Base-by-base conservation (phyloP, 306 rosid species). In the Heteromeles arbutifolia region DNA sequence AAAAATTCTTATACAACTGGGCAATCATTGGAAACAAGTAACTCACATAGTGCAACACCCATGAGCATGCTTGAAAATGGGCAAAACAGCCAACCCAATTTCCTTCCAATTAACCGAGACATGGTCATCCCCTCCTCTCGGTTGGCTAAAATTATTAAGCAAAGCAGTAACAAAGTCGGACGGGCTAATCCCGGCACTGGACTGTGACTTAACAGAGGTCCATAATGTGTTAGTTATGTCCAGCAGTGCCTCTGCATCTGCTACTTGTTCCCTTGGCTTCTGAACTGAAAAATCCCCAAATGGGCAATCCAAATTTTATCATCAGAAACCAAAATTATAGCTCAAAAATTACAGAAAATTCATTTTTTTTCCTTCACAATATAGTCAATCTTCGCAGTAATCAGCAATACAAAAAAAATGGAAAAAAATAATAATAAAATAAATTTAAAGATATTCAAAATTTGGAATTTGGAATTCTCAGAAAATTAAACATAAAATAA, bases 251-350 rank as follows among this genome's bases (percentile, higher is more conserved):
- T 91, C 96, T 0, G 96, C 97, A 74, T 94, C 98, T 6, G 96
- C 93, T 53, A 90, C 92, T 73, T 91, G 96, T 70, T 91, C 97
- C 58, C 97, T 83, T 1, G 98, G 97, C 82, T 86, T 90, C 85
- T 83, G 85, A 45, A 93, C 97, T 92, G 86, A 59, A 76, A 83
- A 29, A 37, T 32, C 1, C 34, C 34, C 63, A 61, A 25, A 29
- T 6, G 1, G 22, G 6, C 45, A 44, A 61, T 4, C 6, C 43
- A 44, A 62, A 62, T 32, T 26, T 48, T 12, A 22, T 43, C 24
- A 67, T 67, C 29, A 11, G 31, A 29, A 15, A 63, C 32, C 67
- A 17, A 19, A 11, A 11, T 28, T 26, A 44, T 19, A 26, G 39
- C 28, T 11, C 3, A 41, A 5, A 4, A 8, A 2, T 24, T 9